phyloP scores from a whole-genome alignment of 148 eudicot genomes.

The Salicornia ramosissima region DNA sequence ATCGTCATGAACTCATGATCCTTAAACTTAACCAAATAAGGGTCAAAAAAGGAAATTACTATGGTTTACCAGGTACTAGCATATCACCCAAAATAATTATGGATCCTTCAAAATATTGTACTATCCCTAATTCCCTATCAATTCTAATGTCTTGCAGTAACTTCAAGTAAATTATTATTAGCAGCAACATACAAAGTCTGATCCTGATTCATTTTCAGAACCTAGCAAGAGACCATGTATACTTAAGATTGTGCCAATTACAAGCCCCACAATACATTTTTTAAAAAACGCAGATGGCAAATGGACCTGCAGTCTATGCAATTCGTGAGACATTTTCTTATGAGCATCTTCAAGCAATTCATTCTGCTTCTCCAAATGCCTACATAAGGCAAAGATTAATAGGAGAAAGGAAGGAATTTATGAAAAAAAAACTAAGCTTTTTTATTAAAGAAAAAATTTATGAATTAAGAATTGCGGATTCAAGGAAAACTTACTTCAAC shows the following conservation, averaged over 20 bases:
- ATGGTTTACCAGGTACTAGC: neutral
- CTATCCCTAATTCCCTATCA: too few species aligned
- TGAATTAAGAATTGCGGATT: neutral
- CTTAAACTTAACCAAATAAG: neutral
- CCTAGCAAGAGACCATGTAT: too few species aligned
- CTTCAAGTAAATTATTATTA: neutral
- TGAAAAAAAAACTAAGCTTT: neutral
- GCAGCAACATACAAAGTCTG: neutral
- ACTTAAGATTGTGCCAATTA: neutral
- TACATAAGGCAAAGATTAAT: conserved; percentile 14
- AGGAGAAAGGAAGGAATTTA: neutral
- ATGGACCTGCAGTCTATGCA: conserved; percentile 49
- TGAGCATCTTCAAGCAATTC: conserved; percentile 44
- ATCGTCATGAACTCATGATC: neutral
- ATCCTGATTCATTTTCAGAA: neutral
- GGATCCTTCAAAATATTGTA: too few species aligned
- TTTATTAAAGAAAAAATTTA: neutral
- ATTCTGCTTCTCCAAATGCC: conserved; percentile 57
- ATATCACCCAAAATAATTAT: neutral
- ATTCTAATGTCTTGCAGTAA: neutral
- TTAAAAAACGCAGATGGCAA: neutral
- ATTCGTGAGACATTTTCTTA: conserved; percentile 48
- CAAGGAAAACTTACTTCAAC: conserved; percentile 20
- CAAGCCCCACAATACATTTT: too few species aligned
- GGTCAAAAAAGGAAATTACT: neutral